phyloP scores from a whole-genome alignment of 176 grass and related monocot genomes.

The Phoenix dactylifera region DNA sequence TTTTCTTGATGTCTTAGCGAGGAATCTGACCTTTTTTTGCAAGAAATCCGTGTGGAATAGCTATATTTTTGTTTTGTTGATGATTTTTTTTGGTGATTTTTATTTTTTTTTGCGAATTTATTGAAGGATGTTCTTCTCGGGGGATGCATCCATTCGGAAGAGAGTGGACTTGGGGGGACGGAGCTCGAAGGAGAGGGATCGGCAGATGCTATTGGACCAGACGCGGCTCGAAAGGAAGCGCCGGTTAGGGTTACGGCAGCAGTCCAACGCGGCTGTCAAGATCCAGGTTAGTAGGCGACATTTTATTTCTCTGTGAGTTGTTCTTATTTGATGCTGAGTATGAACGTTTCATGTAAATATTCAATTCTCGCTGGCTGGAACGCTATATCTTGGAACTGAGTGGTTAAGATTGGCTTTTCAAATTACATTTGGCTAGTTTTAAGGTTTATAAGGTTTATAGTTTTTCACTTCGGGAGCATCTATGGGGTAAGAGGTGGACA shows the following conservation, averaged over 20 bases:
- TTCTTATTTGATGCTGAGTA: no score
- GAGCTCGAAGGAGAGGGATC: constrained; percentile 91
- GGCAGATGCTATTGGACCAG: constrained; percentile 76
- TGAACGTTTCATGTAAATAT: no score
- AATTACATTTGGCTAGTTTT: no score
- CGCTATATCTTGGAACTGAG: no score
- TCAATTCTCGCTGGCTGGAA: no score
- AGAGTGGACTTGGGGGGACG: constrained; percentile 90
- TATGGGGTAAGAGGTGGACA: no score
- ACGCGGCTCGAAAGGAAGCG: constrained; percentile 73
- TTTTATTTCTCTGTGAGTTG: no score
- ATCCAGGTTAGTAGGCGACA: constrained; percentile 63
- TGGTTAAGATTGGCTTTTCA: no score
- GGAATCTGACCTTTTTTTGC: neutral
- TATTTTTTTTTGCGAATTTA: neutral
- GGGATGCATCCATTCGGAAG: constrained; percentile 64
- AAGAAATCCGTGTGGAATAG: no score
- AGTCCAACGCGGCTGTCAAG: constrained; percentile 65
- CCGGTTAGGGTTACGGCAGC: constrained; percentile 45
- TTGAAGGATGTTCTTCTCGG: constrained; percentile 79
- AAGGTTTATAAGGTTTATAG: no score
- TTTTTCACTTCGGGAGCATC: no score
- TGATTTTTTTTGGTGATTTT: constrained; percentile 5
- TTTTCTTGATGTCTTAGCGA: neutral
- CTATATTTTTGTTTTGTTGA: no score